These are phyloP conservation scores for Nothophoma quercina DNA, from an alignment of 2,329 filamentous ascomycete genomes.

Conservation along the genomic window DNA sequence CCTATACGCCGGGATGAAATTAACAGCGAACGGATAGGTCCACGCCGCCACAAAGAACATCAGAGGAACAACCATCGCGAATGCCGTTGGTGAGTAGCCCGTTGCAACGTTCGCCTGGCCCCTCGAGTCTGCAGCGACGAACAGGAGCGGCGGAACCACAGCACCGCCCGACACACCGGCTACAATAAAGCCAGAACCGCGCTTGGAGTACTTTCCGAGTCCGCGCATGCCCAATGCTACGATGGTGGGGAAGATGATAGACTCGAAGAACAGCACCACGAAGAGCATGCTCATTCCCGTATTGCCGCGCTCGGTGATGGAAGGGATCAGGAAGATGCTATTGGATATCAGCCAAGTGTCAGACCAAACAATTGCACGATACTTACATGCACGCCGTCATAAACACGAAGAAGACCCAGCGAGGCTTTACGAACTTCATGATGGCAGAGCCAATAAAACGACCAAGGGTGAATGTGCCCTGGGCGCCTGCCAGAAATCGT, in stretches of 20 bases:
- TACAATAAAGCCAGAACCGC: conserved; percentile 76
- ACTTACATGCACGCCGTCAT: conserved; percentile 64
- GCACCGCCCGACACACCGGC: conserved; percentile 77
- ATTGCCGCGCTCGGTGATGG: conserved; percentile 61
- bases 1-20: conserved; percentile 71
- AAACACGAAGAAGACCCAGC: conserved; percentile 75
- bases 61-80: conserved; percentile 72
- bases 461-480: conserved; percentile 75
- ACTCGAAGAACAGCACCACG: conserved; percentile 81
- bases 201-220: conserved; percentile 78
- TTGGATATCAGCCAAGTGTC: conserved; percentile 70
- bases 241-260: conserved; percentile 82
- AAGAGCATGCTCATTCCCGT: conserved; percentile 68
- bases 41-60: conserved; percentile 58
- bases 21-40: conserved; percentile 59
- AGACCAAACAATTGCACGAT: conserved; percentile 69
- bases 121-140: conserved; percentile 70
- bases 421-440: conserved; percentile 72
- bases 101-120: conserved; percentile 44
- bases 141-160: conserved; percentile 74
- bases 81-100: conserved; percentile 57
- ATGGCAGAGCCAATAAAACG: conserved; percentile 72
- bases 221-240: conserved; percentile 81
- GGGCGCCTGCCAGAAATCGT: conserved; percentile 76
- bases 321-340: conserved; percentile 61